phyloP scores from a whole-genome alignment of 2,329 filamentous ascomycete species.

The Tolypocladium pustulatum region DNA sequence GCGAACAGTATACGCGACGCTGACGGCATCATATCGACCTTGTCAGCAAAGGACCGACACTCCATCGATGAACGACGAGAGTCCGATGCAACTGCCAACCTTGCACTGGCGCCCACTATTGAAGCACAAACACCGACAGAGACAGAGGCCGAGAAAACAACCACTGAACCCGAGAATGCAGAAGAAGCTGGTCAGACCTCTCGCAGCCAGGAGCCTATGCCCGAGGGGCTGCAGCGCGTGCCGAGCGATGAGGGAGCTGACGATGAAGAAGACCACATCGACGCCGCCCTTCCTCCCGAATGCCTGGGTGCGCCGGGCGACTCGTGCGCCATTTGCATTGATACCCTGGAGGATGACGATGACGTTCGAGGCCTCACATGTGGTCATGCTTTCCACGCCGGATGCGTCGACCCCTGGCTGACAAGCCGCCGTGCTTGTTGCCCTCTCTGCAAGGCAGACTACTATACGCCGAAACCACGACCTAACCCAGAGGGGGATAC shows the following conservation, averaged over 20 bases:
- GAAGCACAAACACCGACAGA: slow-evolving; percentile 8
- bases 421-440: slow-evolving; percentile 91
- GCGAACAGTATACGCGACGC: slow-evolving; percentile 63
- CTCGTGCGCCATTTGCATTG: slow-evolving; percentile 92
- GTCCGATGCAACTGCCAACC: slow-evolving; percentile 9
- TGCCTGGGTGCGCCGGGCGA: slow-evolving; percentile 75
- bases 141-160: slow-evolving; percentile 4
- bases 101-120: slow-evolving; percentile 6
- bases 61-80: slow-evolving; percentile 28
- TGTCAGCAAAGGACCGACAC: slow-evolving; percentile 32
- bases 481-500: slow-evolving; percentile 29
- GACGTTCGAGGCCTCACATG: slow-evolving; percentile 90
- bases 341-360: slow-evolving; percentile 87
- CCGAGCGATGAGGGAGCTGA: slow-evolving; percentile 43
- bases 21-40: slow-evolving; percentile 40
- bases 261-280: slow-evolving; percentile 72
- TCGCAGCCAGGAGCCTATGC: slow-evolving; percentile 11
- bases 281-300: slow-evolving; percentile 72
- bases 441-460: slow-evolving; percentile 95
- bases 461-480: slow-evolving; percentile 87
- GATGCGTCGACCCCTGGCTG: slow-evolving; percentile 92
- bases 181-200: slow-evolving; percentile 14
- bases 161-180: slow-evolving; percentile 7
- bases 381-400: slow-evolving; percentile 96
- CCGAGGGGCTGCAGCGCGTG: slow-evolving; percentile 25